Evolutionary conservation across 495 filamentous ascomycete genomes (phyloP), one percentile per base, ranked within the genome.

Genomic region (Annulohypoxylon nitens): DNA sequence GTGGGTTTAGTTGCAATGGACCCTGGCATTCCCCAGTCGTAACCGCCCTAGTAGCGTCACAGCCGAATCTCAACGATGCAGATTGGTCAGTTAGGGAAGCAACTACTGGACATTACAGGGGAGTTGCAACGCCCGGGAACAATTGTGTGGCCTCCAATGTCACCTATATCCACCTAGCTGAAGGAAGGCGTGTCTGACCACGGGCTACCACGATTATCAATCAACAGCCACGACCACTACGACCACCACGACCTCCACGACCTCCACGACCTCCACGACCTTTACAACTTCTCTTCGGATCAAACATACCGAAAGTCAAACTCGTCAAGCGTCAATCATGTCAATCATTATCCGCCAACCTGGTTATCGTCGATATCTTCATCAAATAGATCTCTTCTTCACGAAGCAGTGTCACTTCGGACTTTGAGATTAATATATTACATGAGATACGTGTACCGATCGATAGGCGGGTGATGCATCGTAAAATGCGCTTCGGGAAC

Each of bases 401-500:
- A 11, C 30, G 6, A 57, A 37, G 53, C 53, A 9, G 53, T 57
- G 53, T 37, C 14, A 57, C 53, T 23, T 33, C 53, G 53, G 53
- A 57, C 33, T 18, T 4, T 33, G 14, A 34, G 20, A 5, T 16
- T 33, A 57, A 57, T 57, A 57, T 57, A 57, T 57, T 57, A 36
- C 14, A 57, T 57, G 50, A 57, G 30, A 57, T 57, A 26, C 53
- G 33, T 57, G 53, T 57, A 57, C 53, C 53, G 47, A 23, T 61
- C 47, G 39, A 34, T 55, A 54, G 20, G 20, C 34, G 53, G 45
- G 39, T 37, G 57, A 71, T 71, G 62, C 62, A 34, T 45, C 16
- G 64, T 61, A 36, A 20, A 55, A 69, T 73, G 59, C 64, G 55
- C 18, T 25, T 65, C 64, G 65, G 70, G 36, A 69, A 25, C 14